Evolutionary conservation across 768 basidiomycete species (phyloP).

Genomic region (Lentinula sp.): DNA sequence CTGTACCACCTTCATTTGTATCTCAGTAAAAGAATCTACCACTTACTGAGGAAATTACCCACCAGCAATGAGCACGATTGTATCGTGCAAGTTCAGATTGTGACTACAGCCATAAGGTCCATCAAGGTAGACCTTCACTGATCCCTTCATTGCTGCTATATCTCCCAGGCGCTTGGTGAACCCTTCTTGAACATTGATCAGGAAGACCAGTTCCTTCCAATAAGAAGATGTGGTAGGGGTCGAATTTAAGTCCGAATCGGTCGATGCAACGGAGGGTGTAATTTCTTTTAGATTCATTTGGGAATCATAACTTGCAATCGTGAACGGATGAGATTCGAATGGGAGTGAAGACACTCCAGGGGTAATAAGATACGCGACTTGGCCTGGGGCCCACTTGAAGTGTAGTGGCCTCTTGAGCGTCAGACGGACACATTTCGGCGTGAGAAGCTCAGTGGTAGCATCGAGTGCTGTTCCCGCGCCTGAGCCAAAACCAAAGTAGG

Average conservation of each 20-base stretch:
- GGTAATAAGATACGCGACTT: constrained; percentile 39
- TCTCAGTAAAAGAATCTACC: not conserved
- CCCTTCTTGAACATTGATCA: constrained; percentile 46
- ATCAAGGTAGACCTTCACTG: constrained; percentile 38
- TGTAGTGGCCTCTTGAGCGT: constrained; percentile 31
- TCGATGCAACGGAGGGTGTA: constrained; percentile 1
- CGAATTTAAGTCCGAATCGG: not conserved
- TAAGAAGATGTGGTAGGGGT: not conserved
- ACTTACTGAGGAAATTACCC: not conserved
- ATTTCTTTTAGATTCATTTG: constrained; percentile 6
- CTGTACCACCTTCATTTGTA: constrained; percentile 36
- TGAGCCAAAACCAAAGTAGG: constrained; percentile 23
- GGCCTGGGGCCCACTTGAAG: constrained; percentile 43
- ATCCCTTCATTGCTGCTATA: constrained; percentile 20
- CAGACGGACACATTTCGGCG: constrained; percentile 33
- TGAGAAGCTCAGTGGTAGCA: constrained; percentile 31
- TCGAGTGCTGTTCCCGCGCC: constrained; percentile 5
- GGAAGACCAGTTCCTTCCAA: constrained; percentile 41
- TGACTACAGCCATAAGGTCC: constrained; percentile 46
- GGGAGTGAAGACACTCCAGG: constrained; percentile 39
- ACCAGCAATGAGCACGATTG: constrained; percentile 43
- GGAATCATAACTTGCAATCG: constrained; percentile 35
- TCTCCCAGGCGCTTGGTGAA: constrained; percentile 41
- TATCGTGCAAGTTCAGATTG: constrained; percentile 30
- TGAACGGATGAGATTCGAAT: constrained; percentile 47